phyloP scores from a whole-genome alignment of 768 basidiomycete species.

The Rhodosporidiobolus odoratus region DNA sequence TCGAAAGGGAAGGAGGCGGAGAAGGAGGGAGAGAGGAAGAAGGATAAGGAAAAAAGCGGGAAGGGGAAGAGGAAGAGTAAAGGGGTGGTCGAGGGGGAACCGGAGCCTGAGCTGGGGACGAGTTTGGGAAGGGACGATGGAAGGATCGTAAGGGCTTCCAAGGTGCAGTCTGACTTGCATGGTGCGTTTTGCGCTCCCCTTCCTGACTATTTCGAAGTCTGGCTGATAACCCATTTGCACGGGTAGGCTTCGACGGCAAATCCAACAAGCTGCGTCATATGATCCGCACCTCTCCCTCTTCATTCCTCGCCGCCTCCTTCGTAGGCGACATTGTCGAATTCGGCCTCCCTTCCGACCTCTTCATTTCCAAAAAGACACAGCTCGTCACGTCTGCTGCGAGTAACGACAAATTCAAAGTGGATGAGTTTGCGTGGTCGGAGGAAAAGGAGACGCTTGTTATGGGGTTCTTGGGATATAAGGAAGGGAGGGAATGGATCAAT shows the following conservation, averaged over 20 bases:
- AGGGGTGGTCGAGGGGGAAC: no score
- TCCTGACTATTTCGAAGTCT: not conserved
- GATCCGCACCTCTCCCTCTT: constrained; percentile 10
- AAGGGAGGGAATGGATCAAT: not conserved
- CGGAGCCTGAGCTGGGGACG: constrained; percentile 17
- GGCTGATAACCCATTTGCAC: not conserved
- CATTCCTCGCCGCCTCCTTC: constrained; percentile 25
- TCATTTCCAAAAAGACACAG: not conserved
- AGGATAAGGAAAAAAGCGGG: not conserved
- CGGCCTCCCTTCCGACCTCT: not conserved
- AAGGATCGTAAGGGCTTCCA: constrained; percentile 4
- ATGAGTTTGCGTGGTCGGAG: constrained; percentile 21
- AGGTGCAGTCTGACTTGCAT: not conserved
- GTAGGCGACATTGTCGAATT: constrained; percentile 31
- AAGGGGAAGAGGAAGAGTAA: constrained; percentile 1
- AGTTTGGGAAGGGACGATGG: constrained; percentile 2
- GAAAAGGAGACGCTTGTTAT: constrained; percentile 30
- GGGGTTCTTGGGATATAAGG: constrained; percentile 16
- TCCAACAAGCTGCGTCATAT: constrained; percentile 35
- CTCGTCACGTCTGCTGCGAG: not conserved
- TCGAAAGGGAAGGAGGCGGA: not conserved
- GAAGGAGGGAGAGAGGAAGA: not conserved
- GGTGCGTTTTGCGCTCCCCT: not conserved
- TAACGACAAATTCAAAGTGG: constrained; percentile 20
- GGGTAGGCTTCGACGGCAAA: constrained; percentile 24